These are phyloP conservation scores for Alternaria consortialis DNA, from an alignment of 2,329 filamentous ascomycete species.

Conservation along the genomic window DNA sequence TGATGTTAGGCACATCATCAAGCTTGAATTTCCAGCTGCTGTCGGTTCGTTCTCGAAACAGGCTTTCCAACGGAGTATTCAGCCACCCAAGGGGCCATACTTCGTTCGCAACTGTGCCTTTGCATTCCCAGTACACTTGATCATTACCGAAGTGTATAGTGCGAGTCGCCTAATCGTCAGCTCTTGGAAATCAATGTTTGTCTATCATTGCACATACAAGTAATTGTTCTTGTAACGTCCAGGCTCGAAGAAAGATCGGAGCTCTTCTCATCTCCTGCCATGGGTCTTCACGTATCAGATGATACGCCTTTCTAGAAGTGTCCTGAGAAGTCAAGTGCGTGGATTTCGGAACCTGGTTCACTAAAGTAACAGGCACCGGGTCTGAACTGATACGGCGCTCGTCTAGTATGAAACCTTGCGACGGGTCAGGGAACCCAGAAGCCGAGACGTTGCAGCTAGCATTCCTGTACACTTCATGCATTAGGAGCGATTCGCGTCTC, in stretches of 20 bases:
- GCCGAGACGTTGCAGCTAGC: neutral
- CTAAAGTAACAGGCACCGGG: neutral
- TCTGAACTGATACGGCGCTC: neutral
- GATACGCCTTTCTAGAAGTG: neutral
- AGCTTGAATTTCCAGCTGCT: neutral
- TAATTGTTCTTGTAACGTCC: neutral
- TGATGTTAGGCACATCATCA: neutral
- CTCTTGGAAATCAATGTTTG: neutral
- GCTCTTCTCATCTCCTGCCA: neutral
- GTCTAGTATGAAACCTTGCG: neutral
- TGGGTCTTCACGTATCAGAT: neutral
- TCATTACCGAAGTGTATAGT: neutral
- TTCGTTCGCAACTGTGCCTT: neutral
- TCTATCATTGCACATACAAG: neutral
- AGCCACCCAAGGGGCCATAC: neutral
- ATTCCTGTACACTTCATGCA: neutral
- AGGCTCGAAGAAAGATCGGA: neutral
- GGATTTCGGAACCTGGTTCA: neutral
- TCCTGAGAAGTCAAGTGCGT: too few species aligned
- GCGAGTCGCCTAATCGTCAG: neutral
- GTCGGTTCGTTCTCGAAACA: neutral
- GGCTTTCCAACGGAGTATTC: neutral
- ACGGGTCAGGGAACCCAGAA: neutral
- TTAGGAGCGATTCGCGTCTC: neutral
- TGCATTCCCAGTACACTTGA: neutral